phyloP scores from a whole-genome alignment of 2,329 filamentous ascomycete genomes.

The Alternaria sp. region DNA sequence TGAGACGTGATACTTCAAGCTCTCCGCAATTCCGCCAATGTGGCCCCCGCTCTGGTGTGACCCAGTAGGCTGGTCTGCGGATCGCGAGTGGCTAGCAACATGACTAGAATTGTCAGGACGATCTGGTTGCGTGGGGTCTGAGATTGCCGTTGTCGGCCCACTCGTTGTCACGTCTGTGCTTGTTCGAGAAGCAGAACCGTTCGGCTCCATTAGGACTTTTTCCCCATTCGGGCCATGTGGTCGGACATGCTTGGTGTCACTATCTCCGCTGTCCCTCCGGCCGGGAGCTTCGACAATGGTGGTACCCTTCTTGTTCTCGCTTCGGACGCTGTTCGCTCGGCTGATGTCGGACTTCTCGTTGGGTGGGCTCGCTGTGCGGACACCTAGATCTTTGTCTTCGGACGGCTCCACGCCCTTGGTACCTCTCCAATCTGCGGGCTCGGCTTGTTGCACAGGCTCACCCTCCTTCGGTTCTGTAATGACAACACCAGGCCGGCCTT shows the following conservation, averaged over 20 bases:
- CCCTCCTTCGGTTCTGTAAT: slow-evolving; percentile 70
- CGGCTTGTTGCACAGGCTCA: slow-evolving; percentile 72
- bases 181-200: slow-evolving; percentile 15
- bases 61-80: slow-evolving; percentile 15
- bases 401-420: slow-evolving; percentile 47
- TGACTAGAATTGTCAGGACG: slow-evolving; percentile 20
- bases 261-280: slow-evolving; percentile 38
- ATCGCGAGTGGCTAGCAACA: slow-evolving; percentile 1
- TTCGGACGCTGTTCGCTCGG: slow-evolving; percentile 72
- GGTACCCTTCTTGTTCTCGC: slow-evolving; percentile 39
- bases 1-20: slow-evolving; percentile 38
- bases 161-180: slow-evolving; percentile 21
- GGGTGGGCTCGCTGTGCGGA: slow-evolving; percentile 66
- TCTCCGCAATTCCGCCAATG: slow-evolving; percentile 29
- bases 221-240: slow-evolving; percentile 46
- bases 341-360: slow-evolving; percentile 69
- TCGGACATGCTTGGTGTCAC: slow-evolving; percentile 49
- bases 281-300: slow-evolving; percentile 35
- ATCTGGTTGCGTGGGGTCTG: slow-evolving; percentile 23
- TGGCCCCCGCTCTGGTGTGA: slow-evolving; percentile 24
- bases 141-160: slow-evolving; percentile 16
- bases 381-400: slow-evolving; percentile 69
- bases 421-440: slow-evolving; percentile 78
- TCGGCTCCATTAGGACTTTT: slow-evolving; percentile 39
- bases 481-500: slow-evolving; percentile 49